Base-by-base conservation (phyloP, 257 asterid genomes). In the Forsythia suspensa region DNA sequence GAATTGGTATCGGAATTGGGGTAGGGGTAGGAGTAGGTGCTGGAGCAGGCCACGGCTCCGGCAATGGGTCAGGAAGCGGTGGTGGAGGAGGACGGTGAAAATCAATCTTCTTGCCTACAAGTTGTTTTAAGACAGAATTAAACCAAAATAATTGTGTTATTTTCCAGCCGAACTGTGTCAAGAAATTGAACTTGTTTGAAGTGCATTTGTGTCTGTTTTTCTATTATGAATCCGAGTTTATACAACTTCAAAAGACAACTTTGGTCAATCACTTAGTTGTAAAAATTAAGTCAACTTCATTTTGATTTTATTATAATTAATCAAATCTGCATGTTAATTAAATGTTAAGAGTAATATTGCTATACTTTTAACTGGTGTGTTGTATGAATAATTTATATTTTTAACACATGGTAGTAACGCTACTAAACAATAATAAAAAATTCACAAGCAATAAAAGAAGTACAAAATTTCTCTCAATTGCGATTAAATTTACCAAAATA, bases 201-300 rank as follows among this genome's bases (percentile, higher is more conserved):
- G 24, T 29, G 21, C 37, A 61, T 41, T 8, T 79, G 40, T 72
- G 36, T 36, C 4, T 0, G 8, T 40, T 13, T n/a, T 66, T 68
- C 4, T 11, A 68, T 71, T 43, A 80, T 44, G 79, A 39, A 72
- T 69, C 76, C 3, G 12, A 70, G 34, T 57, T 46, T 71, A 44
- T 40, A 70, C 59, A 44, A 48, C 4, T 48, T 29, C 34, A 24
- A 24, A 24, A 24, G 24, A 24, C 24, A 24, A 24, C 24, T 24
- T 24, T 24, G 24, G 24, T 4, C 7, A 48, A 48, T 44, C 13
- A 43, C 48, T 43, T 43, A 1, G 48, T 43, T 41, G 48, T 44
- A 5, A 46, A 44, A 44, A 44, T 44, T 44, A 44, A 44, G 15
- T 12, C 52, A 12, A 44, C 18, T 10, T 4, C 52, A 46, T 40